Evolutionary conservation across 2,329 filamentous ascomycete species (phyloP), one percentile per base, ranked within the genome.

Genomic region (Calonectria naviculata): DNA sequence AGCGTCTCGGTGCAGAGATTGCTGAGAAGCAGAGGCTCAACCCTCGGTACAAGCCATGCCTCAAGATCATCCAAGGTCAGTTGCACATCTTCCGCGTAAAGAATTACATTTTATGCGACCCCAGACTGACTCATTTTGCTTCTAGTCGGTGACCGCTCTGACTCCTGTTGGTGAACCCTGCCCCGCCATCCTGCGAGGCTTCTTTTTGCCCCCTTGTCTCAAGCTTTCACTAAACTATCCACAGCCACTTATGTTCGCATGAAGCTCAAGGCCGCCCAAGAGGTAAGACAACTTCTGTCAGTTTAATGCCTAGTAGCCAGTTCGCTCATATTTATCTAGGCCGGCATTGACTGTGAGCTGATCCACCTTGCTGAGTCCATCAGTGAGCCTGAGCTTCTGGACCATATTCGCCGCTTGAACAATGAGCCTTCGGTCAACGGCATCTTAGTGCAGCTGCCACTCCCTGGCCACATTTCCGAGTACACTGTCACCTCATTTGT

Each of bases 161-260:
- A 99, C 86, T 98, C 95, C 42, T 93, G 94, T 97, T 74, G 63
- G 83, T 82, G 73, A 73, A 66, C 67, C 73, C 60, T 76, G 67
- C 73, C 72, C 76, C 74, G 73, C 74, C 70, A 76, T 73, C 69
- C 42, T 67, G 67, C 49, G 46, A 41, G 46, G 54, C 61, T 62
- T 65, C 49, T 28, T 63, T 26, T 49, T 65, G 29, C 26, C 17
- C 21, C 36, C 36, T 44, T 44, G 72, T 38, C 46, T 34, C 5
- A 58, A 73, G 62, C 63, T 67, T 68, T 68, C 28, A 74, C 74
- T 74, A 67, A 75, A 68, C 64, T 65, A 77, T 74, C 70, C 68
- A 74, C 80, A 96, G 94, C 93, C 80, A 98, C 96, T 64, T 99
- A 99, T 93, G 96, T 99, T 85, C 95, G 95, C 86, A 99, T 99